Evolutionary conservation across 1,139 yeast genomes (phyloP), one percentile per base, ranked within the genome.

Genomic region (Magnusiomyces fungicola): DNA sequence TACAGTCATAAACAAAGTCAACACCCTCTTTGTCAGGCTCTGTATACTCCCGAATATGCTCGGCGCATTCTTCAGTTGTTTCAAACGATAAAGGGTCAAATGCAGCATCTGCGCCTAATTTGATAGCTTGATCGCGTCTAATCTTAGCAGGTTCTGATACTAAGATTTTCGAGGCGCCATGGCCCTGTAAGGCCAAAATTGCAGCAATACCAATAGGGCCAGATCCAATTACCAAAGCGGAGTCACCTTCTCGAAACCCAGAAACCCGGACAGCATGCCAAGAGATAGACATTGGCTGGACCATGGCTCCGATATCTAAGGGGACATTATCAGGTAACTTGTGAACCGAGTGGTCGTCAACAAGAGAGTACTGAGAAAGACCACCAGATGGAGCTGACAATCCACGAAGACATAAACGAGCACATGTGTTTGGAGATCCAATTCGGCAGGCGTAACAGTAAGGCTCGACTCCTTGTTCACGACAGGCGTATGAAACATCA

Each of bases 141-240:
- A 72, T 71, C 24, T 58, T 55, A 0, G 83, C 81, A 1, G 85
- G 86, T 61, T 80, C 86, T 42, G 81, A 75, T 27, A 78, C 77
- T 9, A 79, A 77, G 45, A 80, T 78, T 40, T 66, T 70, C 2
- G 71, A 66, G 1, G 80, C 81, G 25, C 76, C 72, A 53, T 74
- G 74, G 9, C 81, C 84, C 54, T 77, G 74, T 43, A 80, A 67
- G 1, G 82, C 82, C 21, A 55, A 51, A 45, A 53, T 58, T 23
- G n/a, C 43, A 7, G 58, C 58, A 40, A 55, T 48, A 1, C 85
- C 86, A 61, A 80, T 79, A 25, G 84, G 83, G 4, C 85, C 86
- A 48, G 80, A 79, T 37, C 84, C 83, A 10, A 80, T 63, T 43
- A 80, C 77, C 38, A 79, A 61, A 3, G 80, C 82, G 12, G 74